Percentiles rank a stretch among this genome's conserved stretches.
These are phyloP conservation scores for Plectranthus barbatus DNA, from an alignment of 257 asterid genomes.

Conservation along the genomic window DNA sequence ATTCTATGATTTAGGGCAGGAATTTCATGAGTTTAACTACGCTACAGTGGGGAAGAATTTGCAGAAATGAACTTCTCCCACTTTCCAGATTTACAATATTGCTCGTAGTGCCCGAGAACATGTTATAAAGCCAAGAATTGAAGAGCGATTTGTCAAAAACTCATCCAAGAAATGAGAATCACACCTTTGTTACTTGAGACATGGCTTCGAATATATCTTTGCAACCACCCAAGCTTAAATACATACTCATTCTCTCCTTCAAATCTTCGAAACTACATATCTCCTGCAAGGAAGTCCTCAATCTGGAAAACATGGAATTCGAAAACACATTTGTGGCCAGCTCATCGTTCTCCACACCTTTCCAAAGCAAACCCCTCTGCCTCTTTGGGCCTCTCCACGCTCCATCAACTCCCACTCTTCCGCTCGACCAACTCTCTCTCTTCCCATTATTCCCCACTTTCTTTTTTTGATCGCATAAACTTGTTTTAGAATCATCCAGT, in stretches of 20 bases:
- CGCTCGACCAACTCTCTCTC: constrained; percentile 48
- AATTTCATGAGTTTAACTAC: no score
- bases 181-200: constrained; percentile 83
- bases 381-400: constrained; percentile 91
- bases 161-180: not conserved
- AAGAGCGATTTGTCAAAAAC: not conserved
- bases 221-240: constrained; percentile 63
- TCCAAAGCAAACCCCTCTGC: constrained; percentile 52
- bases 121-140: no score
- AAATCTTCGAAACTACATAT: constrained; percentile 89
- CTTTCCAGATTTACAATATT: no score
- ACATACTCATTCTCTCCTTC: constrained; percentile 78
- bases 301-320: constrained; percentile 34
- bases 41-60: no score
- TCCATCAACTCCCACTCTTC: constrained; percentile 58
- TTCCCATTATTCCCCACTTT: constrained; percentile 44
- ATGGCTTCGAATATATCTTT: constrained; percentile 57
- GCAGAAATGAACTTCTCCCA: no score
- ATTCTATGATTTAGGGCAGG: no score
- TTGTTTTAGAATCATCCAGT: constrained; percentile 25
- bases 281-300: constrained; percentile 61
- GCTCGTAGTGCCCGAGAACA: no score
- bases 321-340: constrained; percentile 17
- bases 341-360: constrained; percentile 29
- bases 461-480: constrained; percentile 15